Conservation (phyloP, 2,329 filamentous ascomycete species). For the Coniochaeta prunicola region DNA sequence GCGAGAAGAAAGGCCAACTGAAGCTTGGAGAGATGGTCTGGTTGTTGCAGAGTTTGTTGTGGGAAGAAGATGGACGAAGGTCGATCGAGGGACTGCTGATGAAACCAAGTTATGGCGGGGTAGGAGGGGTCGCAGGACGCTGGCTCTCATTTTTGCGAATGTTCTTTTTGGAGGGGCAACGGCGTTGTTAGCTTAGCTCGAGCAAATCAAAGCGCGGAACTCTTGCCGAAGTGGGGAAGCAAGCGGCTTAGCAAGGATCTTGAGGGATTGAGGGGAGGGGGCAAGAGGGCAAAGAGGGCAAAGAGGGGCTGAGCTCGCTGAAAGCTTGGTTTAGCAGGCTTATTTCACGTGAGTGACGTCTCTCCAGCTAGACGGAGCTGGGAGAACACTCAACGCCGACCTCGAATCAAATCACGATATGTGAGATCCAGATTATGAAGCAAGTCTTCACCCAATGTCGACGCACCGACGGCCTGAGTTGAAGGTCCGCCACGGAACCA, state of each 20-base stretch:
- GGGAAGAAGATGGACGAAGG: conserved; percentile 21
- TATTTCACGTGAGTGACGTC: neutral
- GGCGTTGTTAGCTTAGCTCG: conserved; percentile 11
- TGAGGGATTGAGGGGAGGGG: too few relatives aligned
- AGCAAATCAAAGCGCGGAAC: conserved; percentile 13
- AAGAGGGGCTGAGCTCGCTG: neutral
- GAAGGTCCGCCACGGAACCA: too few relatives aligned
- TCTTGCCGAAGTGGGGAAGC: neutral
- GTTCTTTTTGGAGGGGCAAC: conserved; percentile 13
- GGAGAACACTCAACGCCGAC: too few relatives aligned
- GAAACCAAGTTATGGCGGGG: conserved; percentile 25
- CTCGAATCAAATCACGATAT: too few relatives aligned
- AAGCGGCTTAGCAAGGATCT: conserved; percentile 3
- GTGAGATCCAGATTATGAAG: neutral
- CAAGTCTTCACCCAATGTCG: neutral
- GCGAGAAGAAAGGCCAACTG: conserved; percentile 21
- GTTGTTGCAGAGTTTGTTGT: conserved; percentile 19
- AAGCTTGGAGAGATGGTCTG: conserved; percentile 27
- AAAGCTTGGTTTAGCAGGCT: neutral
- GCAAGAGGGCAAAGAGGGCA: neutral
- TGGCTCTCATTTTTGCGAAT: conserved; percentile 18
- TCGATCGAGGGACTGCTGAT: conserved; percentile 25
- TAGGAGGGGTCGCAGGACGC: conserved; percentile 31
- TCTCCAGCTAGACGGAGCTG: neutral
- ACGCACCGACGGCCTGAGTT: too few relatives aligned